Percentiles rank a stretch among this genome's conserved stretches.
These are phyloP conservation scores for Ophiostoma fasciatum DNA, from an alignment of 2,329 filamentous ascomycete genomes.

Conservation along the genomic window DNA sequence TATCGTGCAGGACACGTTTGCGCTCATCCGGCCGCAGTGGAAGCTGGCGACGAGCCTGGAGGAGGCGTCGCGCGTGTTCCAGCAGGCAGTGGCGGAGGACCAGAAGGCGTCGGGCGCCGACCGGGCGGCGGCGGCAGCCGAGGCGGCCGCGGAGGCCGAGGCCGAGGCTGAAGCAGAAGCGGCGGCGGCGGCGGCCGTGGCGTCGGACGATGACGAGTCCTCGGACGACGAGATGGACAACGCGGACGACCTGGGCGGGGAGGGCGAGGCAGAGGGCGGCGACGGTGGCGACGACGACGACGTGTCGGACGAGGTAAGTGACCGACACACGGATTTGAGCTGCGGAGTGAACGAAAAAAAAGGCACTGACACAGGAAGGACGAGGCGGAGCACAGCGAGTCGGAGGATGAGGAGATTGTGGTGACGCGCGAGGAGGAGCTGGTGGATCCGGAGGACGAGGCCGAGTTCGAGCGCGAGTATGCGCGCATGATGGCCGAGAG, in stretches of 20 bases:
- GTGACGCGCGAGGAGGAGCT: constrained; percentile 85
- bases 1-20: constrained; percentile 83
- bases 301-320: no score
- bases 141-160: constrained; percentile 51
- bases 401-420: constrained; percentile 77
- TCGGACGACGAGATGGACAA: constrained; percentile 66
- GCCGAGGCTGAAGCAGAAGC: no score
- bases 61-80: constrained; percentile 71
- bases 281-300: constrained; percentile 32
- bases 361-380: no score
- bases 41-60: constrained; percentile 67
- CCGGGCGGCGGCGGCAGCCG: constrained; percentile 32
- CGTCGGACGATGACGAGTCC: constrained; percentile 54
- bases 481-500: constrained; percentile 98
- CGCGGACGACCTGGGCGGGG: constrained; percentile 46
- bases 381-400: constrained; percentile 54
- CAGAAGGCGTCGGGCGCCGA: constrained; percentile 59
- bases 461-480: constrained; percentile 94
- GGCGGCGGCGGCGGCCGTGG: constrained; percentile 34
- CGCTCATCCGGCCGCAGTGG: constrained; percentile 79
- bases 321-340: no score
- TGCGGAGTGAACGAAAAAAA: no score
- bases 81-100: constrained; percentile 77
- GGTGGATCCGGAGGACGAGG: constrained; percentile 83
- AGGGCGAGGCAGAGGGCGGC: constrained; percentile 47